phyloP scores from a whole-genome alignment of 2,329 filamentous ascomycete genomes.

The Cryphonectria japonica region DNA sequence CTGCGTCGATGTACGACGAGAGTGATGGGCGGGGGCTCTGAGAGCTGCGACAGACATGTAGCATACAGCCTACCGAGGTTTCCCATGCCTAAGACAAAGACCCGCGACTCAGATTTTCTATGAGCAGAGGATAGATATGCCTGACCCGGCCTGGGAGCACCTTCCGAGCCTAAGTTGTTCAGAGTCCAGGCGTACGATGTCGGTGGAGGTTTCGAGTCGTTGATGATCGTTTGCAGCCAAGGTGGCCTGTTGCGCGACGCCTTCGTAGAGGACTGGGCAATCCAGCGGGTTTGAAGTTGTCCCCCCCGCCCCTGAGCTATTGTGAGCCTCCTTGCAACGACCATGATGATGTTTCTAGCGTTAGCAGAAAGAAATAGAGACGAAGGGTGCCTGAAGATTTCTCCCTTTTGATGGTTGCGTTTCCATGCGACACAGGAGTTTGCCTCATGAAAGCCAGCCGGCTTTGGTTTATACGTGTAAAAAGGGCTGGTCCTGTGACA shows the following conservation, averaged over 20 bases:
- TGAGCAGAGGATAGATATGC: conserved; percentile 28
- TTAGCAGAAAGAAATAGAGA: background rate
- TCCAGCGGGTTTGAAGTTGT: conserved; percentile 1
- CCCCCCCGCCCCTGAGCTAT: background rate
- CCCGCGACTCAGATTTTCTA: conserved; percentile 45
- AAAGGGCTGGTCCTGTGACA: background rate
- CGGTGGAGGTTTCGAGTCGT: conserved; percentile 26
- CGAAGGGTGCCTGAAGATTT: background rate
- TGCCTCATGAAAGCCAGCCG: background rate
- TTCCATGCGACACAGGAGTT: background rate
- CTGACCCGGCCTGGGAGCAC: conserved; percentile 15
- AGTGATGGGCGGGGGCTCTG: conserved; percentile 71
- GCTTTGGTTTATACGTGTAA: background rate
- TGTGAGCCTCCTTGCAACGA: conserved; percentile 8
- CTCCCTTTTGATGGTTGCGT: background rate
- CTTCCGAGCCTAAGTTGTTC: conserved; percentile 25
- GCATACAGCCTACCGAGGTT: conserved; percentile 83
- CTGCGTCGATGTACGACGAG: conserved; percentile 72
- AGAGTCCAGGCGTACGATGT: conserved; percentile 32
- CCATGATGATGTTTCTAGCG: conserved; percentile 5
- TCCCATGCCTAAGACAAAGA: conserved; percentile 80
- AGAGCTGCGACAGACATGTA: conserved; percentile 65
- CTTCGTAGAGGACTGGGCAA: conserved; percentile 5
- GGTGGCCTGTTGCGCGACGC: conserved; percentile 19
- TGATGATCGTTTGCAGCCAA: conserved; percentile 30